phyloP scores from a whole-genome alignment of 805 yeast species.

The Saturnispora serradocipensis region DNA sequence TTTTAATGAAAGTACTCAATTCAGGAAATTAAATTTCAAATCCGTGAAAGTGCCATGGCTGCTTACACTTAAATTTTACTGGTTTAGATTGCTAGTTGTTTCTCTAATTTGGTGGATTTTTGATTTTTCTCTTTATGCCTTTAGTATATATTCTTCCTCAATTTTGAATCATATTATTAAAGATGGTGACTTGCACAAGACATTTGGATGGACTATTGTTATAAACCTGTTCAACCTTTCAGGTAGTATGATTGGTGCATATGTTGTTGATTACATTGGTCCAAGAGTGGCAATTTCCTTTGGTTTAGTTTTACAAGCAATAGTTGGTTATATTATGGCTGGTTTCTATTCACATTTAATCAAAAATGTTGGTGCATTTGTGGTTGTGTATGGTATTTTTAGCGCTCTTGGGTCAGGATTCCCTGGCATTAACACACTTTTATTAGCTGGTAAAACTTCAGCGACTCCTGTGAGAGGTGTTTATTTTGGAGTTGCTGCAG shows the following conservation, averaged over 20 bases:
- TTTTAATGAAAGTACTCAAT: conserved; percentile 66
- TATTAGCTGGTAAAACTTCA: conserved; percentile 76
- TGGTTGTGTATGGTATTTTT: conserved; percentile 82
- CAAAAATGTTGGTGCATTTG: conserved; percentile 64
- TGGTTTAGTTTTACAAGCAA: conserved; percentile 68
- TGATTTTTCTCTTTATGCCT: conserved; percentile 81
- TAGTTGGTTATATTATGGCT: conserved; percentile 78
- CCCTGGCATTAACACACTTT: conserved; percentile 87
- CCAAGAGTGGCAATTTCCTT: conserved; percentile 67
- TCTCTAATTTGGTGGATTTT: conserved; percentile 84
- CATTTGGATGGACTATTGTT: conserved; percentile 90
- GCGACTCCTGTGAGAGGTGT: conserved; percentile 87
- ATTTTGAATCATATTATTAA: conserved; percentile 54
- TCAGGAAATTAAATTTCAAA: conserved; percentile 61
- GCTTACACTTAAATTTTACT: conserved; percentile 66
- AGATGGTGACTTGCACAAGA: conserved; percentile 52
- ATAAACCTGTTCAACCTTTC: conserved; percentile 83
- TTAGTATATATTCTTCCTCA: conserved; percentile 72
- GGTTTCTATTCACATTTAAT: conserved; percentile 49
- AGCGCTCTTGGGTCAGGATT: conserved; percentile 74
- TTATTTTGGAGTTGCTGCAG: conserved; percentile 87
- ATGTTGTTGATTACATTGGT: conserved; percentile 76
- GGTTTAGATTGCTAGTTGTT: conserved; percentile 67
- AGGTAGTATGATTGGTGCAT: conserved; percentile 84
- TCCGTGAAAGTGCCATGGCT: conserved; percentile 55